phyloP scores from a whole-genome alignment of 805 yeast genomes.

The Candida manassasensis region DNA sequence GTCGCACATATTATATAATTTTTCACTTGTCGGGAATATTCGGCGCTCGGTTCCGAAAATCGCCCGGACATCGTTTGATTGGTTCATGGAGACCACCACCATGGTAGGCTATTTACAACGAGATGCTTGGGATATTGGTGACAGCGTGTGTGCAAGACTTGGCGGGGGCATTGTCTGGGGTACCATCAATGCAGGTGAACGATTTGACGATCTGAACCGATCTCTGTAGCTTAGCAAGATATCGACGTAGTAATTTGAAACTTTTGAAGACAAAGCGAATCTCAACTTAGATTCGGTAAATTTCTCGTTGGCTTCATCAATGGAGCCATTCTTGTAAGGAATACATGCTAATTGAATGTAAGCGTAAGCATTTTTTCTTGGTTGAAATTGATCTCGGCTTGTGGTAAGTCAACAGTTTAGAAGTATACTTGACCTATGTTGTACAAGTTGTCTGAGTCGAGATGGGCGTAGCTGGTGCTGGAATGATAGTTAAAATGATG shows the following conservation, averaged over 20 bases:
- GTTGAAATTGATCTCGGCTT: constrained; percentile 71
- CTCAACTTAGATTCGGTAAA: constrained; percentile 66
- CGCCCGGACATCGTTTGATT: not conserved
- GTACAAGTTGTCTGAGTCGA: constrained; percentile 86
- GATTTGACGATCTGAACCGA: too few relatives aligned
- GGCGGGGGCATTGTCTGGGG: too few relatives aligned
- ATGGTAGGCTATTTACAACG: too few relatives aligned
- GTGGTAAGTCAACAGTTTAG: constrained; percentile 65
- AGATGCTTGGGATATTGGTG: too few relatives aligned
- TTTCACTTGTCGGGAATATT: not conserved
- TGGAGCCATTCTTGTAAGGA: constrained; percentile 70
- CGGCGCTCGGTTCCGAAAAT: not conserved
- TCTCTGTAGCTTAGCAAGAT: too few relatives aligned
- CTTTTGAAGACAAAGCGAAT: constrained; percentile 85
- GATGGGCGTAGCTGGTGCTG: too few relatives aligned
- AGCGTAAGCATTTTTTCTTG: constrained; percentile 73
- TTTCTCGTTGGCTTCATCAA: constrained; percentile 54
- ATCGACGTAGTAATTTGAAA: constrained; percentile 95
- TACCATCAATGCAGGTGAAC: too few relatives aligned
- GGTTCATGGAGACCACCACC: not conserved
- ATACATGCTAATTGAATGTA: constrained; percentile 92
- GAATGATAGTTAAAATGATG: too few relatives aligned
- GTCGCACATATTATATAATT: not conserved
- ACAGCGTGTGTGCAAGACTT: too few relatives aligned
- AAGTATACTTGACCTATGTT: constrained; percentile 92